A percentile compares a stretch with the other conserved stretches of the same genome.
Conservation (phyloP, 2,329 filamentous ascomycete genomes). For the Exserohilum turcica region DNA sequence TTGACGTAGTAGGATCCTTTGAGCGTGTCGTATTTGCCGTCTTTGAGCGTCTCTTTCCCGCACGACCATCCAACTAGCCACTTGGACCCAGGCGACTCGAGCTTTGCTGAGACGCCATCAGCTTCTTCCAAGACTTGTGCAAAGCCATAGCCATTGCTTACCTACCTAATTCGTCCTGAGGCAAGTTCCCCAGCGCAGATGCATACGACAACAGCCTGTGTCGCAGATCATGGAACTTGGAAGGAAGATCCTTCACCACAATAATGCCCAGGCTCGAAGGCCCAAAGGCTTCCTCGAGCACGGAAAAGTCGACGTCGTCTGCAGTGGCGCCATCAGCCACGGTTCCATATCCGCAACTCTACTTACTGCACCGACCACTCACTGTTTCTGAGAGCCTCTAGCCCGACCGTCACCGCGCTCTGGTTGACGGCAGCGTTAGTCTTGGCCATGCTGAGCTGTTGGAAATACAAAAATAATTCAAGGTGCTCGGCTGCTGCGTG, state of each 20-base stretch:
- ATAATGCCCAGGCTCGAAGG: slow-evolving; percentile 90
- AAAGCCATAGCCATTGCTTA: slow-evolving; percentile 44
- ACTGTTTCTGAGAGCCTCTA: slow-evolving; percentile 55
- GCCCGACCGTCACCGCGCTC: slow-evolving; percentile 39
- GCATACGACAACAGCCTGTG: slow-evolving; percentile 80
- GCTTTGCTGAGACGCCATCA: slow-evolving; percentile 39
- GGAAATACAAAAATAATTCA: neutral
- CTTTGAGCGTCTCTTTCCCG: slow-evolving; percentile 79
- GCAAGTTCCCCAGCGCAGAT: slow-evolving; percentile 84
- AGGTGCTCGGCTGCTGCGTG: neutral
- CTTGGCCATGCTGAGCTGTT: slow-evolving; percentile 23
- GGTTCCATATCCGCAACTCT: neutral
- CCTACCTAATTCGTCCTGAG: slow-evolving; percentile 74
- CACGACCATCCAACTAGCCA: slow-evolving; percentile 76
- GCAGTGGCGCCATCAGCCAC: neutral
- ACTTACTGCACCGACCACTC: slow-evolving; percentile 4
- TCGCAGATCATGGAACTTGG: slow-evolving; percentile 72
- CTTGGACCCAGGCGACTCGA: slow-evolving; percentile 59
- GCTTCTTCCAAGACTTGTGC: neutral
- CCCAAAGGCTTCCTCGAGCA: slow-evolving; percentile 81
- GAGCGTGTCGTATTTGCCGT: slow-evolving; percentile 76
- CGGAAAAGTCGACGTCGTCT: slow-evolving; percentile 71
- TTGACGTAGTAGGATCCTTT: slow-evolving; percentile 88
- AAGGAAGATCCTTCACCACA: slow-evolving; percentile 83
- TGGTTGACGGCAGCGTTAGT: slow-evolving; percentile 29